phyloP scores from a whole-genome alignment of 352 stramenopile genomes.

The Pythium monospermum region DNA sequence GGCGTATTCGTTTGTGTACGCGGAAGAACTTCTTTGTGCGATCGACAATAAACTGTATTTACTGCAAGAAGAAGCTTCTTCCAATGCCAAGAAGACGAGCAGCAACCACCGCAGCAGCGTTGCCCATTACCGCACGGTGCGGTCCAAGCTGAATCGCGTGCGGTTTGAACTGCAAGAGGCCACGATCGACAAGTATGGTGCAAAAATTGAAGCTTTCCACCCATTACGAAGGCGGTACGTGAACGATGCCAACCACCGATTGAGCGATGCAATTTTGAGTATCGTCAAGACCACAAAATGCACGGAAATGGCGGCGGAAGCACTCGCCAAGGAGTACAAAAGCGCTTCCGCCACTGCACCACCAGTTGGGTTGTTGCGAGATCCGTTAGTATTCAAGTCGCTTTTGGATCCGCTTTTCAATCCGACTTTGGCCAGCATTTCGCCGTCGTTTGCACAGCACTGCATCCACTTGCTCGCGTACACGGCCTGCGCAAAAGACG shows the following conservation, averaged over 20 bases:
- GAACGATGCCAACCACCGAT: slow-evolving; percentile 43
- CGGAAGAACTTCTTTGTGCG: slow-evolving; percentile 64
- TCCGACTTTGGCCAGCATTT: slow-evolving; percentile 56
- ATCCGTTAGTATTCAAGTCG: slow-evolving; percentile 74
- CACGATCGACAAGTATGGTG: slow-evolving; percentile 54
- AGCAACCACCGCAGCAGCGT: slow-evolving; percentile 28
- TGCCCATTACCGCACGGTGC: slow-evolving; percentile 53
- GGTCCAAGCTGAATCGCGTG: slow-evolving; percentile 69
- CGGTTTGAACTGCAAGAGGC: slow-evolving; percentile 73
- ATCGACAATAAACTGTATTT: slow-evolving; percentile 66
- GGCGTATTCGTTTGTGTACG: slow-evolving; percentile 80
- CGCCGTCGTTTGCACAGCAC: slow-evolving; percentile 49
- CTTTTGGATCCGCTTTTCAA: slow-evolving; percentile 82
- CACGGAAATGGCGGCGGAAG: slow-evolving; percentile 48
- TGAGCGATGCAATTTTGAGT: slow-evolving; percentile 69
- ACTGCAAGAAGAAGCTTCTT: slow-evolving; percentile 48
- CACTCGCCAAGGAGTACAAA: slow-evolving; percentile 67
- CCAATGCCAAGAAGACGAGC: slow-evolving; percentile 7
- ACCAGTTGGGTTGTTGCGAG: slow-evolving; percentile 62
- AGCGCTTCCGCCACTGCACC: slow-evolving; percentile 35
- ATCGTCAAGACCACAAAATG: slow-evolving; percentile 77
- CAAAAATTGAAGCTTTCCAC: slow-evolving; percentile 68
- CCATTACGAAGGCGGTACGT: slow-evolving; percentile 64
- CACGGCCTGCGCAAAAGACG: slow-evolving; percentile 66
- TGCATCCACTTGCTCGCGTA: slow-evolving; percentile 75